Conservation (phyloP, 768 basidiomycete genomes). For the Agaricus subrufescens region DNA sequence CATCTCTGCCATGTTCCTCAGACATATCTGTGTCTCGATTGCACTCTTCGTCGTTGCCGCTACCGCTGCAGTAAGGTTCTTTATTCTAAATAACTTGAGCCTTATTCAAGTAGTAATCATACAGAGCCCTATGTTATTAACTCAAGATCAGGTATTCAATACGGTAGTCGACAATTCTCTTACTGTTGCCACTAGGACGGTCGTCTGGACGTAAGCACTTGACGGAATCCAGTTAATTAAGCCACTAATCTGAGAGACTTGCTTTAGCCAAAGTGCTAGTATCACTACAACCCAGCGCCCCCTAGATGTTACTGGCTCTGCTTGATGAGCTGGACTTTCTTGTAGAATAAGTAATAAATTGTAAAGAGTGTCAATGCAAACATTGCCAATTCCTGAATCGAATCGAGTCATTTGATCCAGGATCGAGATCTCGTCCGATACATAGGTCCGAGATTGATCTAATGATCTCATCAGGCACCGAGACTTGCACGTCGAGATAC, state of each 20-base stretch:
- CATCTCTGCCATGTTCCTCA: not conserved
- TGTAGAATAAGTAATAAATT: not conserved
- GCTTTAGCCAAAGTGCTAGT: not conserved
- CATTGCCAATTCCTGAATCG: too few relatives aligned
- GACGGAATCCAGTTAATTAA: not conserved
- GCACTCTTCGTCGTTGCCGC: not conserved
- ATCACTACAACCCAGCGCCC: not conserved
- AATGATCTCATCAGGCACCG: too few relatives aligned
- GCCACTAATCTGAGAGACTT: not conserved
- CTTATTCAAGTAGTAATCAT: not conserved
- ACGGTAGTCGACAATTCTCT: not conserved
- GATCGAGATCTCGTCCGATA: too few relatives aligned
- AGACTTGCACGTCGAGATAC: too few relatives aligned
- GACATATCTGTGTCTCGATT: not conserved
- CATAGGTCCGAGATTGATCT: too few relatives aligned
- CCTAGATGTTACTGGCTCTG: not conserved
- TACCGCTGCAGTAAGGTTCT: not conserved
- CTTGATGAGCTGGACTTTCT: not conserved
- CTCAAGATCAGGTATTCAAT: not conserved
- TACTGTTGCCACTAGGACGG: not conserved
- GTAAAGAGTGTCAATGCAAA: too few relatives aligned
- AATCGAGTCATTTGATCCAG: too few relatives aligned
- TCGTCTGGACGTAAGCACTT: conserved; percentile 4
- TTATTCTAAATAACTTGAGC: not conserved
- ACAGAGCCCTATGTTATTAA: not conserved